A percentile compares a stretch with the other conserved stretches of the same genome.
These are phyloP conservation scores for Coccomyxa sp. DNA, from an alignment of 139 green algal genomes.

Conservation along the genomic window DNA sequence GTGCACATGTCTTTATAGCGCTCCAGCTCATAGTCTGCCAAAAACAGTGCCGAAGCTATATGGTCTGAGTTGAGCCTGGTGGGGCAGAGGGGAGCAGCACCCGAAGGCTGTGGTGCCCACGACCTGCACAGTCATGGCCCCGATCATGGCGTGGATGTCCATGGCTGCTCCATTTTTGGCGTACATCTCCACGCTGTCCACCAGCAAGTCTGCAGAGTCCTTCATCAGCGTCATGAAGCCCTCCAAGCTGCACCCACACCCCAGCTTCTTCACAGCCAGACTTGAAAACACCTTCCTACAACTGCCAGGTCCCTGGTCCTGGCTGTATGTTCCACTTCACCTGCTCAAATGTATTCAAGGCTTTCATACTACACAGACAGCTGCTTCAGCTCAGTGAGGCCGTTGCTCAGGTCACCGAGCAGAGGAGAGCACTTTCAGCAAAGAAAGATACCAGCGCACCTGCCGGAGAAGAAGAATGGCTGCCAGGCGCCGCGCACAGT, in stretches of 20 bases:
- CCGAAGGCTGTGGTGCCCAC: constrained; percentile 55
- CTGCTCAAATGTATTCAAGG: too few relatives aligned
- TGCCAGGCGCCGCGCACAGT: constrained; percentile 39
- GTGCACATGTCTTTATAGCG: not conserved
- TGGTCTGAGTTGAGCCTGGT: not conserved
- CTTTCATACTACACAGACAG: too few relatives aligned
- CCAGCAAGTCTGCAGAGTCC: constrained; percentile 25
- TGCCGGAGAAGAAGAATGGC: constrained; percentile 39
- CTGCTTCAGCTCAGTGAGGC: too few relatives aligned
- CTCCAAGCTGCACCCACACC: constrained; percentile 9
- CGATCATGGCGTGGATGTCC: constrained; percentile 41
- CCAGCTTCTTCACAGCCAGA: too few relatives aligned
- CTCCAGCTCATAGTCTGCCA: not conserved
- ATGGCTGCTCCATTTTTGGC: constrained; percentile 20
- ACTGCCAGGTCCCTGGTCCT: too few relatives aligned
- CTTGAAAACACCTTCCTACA: too few relatives aligned
- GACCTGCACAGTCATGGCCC: constrained; percentile 49
- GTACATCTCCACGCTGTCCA: constrained; percentile 11
- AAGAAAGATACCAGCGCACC: not conserved
- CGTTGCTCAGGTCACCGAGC: too few relatives aligned
- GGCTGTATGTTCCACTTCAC: too few relatives aligned
- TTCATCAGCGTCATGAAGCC: constrained; percentile 41
- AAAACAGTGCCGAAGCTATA: not conserved
- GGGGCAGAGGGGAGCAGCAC: constrained; percentile 14
- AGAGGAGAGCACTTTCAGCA: too few relatives aligned